Percentiles rank a stretch among this genome's conserved stretches.
phyloP scores from a whole-genome alignment of 1,284 basidiomycete genomes.

The Bondarzewia mesenterica region DNA sequence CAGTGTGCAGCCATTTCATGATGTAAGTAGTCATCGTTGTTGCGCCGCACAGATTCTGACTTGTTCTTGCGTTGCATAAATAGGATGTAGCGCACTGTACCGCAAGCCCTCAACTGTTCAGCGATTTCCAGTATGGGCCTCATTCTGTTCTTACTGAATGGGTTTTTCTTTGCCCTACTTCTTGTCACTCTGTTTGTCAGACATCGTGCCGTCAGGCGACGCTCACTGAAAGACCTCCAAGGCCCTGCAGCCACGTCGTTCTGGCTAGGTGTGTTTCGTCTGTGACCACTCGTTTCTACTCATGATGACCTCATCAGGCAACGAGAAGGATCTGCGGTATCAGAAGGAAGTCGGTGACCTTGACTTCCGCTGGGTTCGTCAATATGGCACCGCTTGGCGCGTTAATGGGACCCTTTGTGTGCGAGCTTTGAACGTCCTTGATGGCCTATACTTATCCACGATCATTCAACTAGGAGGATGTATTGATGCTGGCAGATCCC shows the following conservation, averaged over 20 bases:
- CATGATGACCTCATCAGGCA: not conserved
- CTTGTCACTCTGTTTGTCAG: not conserved
- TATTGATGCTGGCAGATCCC: slow-evolving; percentile 31
- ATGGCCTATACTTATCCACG: not conserved
- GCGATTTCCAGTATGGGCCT: no score
- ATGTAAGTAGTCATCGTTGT: no score
- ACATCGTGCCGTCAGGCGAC: not conserved
- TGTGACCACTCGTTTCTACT: not conserved
- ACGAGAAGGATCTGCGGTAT: slow-evolving; percentile 1
- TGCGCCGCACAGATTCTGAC: no score
- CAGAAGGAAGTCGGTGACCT: slow-evolving; percentile 5
- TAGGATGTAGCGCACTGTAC: not conserved
- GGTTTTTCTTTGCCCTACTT: not conserved
- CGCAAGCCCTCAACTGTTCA: not conserved
- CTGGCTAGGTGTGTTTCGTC: slow-evolving; percentile 2
- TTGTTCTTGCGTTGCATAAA: no score
- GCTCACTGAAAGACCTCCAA: not conserved
- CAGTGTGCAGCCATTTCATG: no score
- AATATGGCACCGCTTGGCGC: slow-evolving; percentile 9
- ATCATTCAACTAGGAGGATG: slow-evolving; percentile 24
- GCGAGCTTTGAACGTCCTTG: not conserved
- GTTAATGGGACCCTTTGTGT: slow-evolving; percentile 4
- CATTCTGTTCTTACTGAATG: not conserved
- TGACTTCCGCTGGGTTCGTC: slow-evolving; percentile 5
- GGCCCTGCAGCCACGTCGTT: not conserved